Percentiles rank a stretch among this genome's conserved stretches.
Conservation (phyloP, 1,284 basidiomycete species). For the Irpex sp. region DNA sequence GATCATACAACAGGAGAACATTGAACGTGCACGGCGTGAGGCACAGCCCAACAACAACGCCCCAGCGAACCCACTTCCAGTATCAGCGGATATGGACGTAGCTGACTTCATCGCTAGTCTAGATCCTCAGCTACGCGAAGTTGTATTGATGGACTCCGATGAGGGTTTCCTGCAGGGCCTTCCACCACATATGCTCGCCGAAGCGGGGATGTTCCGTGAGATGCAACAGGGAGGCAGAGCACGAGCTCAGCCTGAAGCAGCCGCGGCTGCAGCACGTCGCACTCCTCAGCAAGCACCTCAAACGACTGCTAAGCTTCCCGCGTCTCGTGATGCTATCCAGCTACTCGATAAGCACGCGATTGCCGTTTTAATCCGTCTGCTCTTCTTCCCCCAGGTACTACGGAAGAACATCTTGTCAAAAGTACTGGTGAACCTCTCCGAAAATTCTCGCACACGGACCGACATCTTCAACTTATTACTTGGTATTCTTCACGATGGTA, state of each 20-base stretch:
- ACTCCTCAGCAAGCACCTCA: slow-evolving; percentile 26
- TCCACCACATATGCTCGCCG: slow-evolving; percentile 81
- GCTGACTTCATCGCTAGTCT: slow-evolving; percentile 87
- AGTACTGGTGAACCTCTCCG: slow-evolving; percentile 92
- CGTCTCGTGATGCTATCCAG: slow-evolving; percentile 85
- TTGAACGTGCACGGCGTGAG: slow-evolving; percentile 71
- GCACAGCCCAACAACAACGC: slow-evolving; percentile 40
- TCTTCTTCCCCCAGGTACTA: slow-evolving; percentile 95
- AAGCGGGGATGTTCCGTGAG: slow-evolving; percentile 69
- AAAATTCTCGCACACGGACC: slow-evolving; percentile 88
- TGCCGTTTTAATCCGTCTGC: slow-evolving; percentile 85
- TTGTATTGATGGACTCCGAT: slow-evolving; percentile 84
- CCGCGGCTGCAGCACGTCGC: slow-evolving; percentile 25
- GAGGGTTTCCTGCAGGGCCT: slow-evolving; percentile 79
- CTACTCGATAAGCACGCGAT: slow-evolving; percentile 91
- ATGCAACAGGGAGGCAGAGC: slow-evolving; percentile 20
- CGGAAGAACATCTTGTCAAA: slow-evolving; percentile 85
- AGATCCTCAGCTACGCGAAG: slow-evolving; percentile 81
- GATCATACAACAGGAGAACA: slow-evolving; percentile 91
- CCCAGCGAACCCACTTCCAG: slow-evolving; percentile 32
- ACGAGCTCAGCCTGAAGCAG: slow-evolving; percentile 30
- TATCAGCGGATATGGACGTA: slow-evolving; percentile 75
- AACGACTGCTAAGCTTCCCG: slow-evolving; percentile 45
- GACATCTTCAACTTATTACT: slow-evolving; percentile 94
- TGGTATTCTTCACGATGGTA: slow-evolving; percentile 91